Conservation (phyloP, 2,329 filamentous ascomycete species). For the Pseudocercospora vitis region DNA sequence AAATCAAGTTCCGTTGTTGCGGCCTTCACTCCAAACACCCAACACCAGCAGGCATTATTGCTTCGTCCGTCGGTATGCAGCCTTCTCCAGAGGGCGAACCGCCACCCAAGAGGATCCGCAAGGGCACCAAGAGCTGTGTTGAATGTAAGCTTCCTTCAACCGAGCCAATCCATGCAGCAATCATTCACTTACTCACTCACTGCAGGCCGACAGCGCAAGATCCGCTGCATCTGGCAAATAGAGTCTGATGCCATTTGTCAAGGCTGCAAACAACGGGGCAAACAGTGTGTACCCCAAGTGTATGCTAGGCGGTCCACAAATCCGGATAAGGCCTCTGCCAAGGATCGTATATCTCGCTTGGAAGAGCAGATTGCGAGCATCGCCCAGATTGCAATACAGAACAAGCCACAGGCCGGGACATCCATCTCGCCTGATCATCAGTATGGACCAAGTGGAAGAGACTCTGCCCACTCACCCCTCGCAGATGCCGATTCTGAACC, state of each 20-base stretch:
- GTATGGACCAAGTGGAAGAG: neutral
- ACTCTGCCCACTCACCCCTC: neutral
- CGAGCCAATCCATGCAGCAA: too few relatives aligned
- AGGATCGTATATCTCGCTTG: constrained; percentile 22
- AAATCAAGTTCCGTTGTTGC: too few relatives aligned
- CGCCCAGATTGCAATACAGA: constrained; percentile 12
- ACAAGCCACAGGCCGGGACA: neutral
- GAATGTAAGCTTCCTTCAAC: too few relatives aligned
- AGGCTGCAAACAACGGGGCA: constrained; percentile 11
- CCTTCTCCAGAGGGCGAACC: neutral
- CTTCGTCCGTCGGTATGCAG: neutral
- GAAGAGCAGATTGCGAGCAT: constrained; percentile 23
- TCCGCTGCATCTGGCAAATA: constrained; percentile 33
- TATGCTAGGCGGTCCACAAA: constrained; percentile 9
- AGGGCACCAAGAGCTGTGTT: constrained; percentile 36
- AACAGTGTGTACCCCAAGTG: constrained; percentile 20
- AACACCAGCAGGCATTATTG: constrained; percentile 5
- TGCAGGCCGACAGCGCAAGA: constrained; percentile 36
- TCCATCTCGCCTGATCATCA: neutral
- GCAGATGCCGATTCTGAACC: constrained; percentile 10
- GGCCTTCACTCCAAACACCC: too few relatives aligned
- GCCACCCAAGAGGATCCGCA: constrained; percentile 29
- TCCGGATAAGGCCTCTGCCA: constrained; percentile 15
- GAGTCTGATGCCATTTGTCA: constrained; percentile 27
- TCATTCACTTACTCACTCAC: neutral